Evolutionary conservation across 1,284 basidiomycete species (phyloP), one percentile per base, ranked within the genome.

Genomic region (Marasmius oreades): DNA sequence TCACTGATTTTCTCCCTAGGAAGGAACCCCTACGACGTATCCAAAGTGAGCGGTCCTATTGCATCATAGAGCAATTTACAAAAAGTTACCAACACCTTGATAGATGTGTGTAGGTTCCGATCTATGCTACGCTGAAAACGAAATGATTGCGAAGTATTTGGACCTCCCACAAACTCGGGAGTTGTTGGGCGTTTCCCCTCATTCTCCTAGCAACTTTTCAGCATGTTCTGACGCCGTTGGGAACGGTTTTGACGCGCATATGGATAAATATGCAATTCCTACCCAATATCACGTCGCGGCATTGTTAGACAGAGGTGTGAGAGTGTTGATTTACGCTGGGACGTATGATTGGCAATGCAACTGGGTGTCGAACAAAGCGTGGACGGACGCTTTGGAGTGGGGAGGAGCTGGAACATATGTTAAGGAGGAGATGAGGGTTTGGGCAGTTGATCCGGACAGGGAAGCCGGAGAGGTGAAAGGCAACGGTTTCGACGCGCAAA

Each of bases 331-430:
- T 58, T 90, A 91, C 61, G 85, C 85, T 5, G 88, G 89, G n/a
- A 88, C 86, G 34, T 87, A 84, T 62, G 89, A 91, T 67, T 90
- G 84, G 80, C 84, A 88, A 66, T 92, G 88, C 69, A 91, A 91
- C 67, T 89, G 86, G 82, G 76, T 88, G 44, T 83, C 84, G 23
- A 92, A 92, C 68, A 81, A 81, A 65, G 70, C 82, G 47, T 92
- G 88, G 90, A 81, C 88, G 34, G 82, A 90, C 57, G 77, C 81
- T 60, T 73, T 92, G n/a, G 78, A 86, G 52, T 92, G 89, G 90
- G 78, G 76, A 11, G 85, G 87, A 1, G 69, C 77, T 51, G 70
- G 72, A 42, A 76, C 63, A 18, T 92, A 85, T 70, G 70, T 68
- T 60, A 66, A 73, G 63, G 70, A 77, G 62, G 69, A 67, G 39